Percentiles rank a stretch among this genome's conserved stretches.
Conservation (phyloP, 1,284 basidiomycete species). For the Naganishia liquefaciens region DNA sequence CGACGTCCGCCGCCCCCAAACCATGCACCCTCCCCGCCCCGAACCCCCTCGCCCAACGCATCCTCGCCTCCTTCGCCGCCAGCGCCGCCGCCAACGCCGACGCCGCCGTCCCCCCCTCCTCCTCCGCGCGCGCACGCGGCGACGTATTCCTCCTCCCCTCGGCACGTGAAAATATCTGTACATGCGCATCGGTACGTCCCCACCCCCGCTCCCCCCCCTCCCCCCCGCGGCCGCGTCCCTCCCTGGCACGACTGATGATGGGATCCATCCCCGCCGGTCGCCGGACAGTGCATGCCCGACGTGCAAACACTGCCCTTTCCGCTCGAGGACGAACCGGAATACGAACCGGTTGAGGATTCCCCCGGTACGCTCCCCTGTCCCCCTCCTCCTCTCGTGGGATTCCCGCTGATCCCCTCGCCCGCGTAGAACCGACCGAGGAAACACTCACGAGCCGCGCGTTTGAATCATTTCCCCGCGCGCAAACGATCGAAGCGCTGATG, state of each 20-base stretch:
- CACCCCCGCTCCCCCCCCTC: background rate
- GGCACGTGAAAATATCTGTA: constrained; percentile 35
- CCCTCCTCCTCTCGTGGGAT: background rate
- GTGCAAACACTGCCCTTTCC: constrained; percentile 16
- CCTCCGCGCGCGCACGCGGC: constrained; percentile 21
- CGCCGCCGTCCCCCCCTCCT: background rate
- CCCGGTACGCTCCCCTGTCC: background rate
- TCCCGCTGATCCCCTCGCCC: background rate
- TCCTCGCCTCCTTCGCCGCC: background rate
- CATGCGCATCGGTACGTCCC: constrained; percentile 13
- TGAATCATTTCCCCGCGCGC: constrained; percentile 44
- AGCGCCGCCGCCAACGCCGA: background rate
- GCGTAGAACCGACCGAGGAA: constrained; percentile 9
- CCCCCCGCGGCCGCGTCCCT: background rate
- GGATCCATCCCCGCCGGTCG: background rate
- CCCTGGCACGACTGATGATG: background rate
- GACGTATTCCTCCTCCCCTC: constrained; percentile 50
- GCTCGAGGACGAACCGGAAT: constrained; percentile 26
- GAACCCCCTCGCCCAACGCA: constrained; percentile 9
- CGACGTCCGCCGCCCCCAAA: background rate
- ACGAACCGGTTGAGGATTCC: constrained; percentile 15
- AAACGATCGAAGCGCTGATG: constrained; percentile 52
- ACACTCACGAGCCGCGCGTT: constrained; percentile 46
- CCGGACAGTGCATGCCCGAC: background rate
- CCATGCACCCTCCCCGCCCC: background rate